Conservation (phyloP, 2,329 filamentous ascomycete genomes). For the Fusarium solani-melongenae region DNA sequence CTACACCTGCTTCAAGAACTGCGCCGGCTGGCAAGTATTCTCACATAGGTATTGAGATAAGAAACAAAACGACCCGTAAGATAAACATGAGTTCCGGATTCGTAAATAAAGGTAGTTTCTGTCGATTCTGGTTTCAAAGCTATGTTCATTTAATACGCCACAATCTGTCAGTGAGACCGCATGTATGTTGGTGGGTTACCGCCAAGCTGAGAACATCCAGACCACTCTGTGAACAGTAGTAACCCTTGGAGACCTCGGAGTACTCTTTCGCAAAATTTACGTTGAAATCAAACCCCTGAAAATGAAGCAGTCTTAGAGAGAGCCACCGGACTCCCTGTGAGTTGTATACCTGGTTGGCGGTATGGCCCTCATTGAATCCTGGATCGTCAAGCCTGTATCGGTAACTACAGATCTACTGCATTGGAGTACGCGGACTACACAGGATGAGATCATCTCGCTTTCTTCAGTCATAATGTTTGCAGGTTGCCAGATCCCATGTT, state of each 20-base stretch:
- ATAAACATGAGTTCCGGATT: background rate
- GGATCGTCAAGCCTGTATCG: background rate
- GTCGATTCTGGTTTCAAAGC: background rate
- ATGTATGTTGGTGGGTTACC: background rate
- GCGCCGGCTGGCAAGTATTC: too few species aligned
- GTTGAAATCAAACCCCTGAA: too few species aligned
- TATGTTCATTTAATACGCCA: background rate
- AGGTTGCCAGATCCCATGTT: background rate
- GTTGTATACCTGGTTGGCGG: background rate
- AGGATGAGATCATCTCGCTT: background rate
- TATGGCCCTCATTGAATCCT: background rate
- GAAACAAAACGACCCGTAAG: background rate
- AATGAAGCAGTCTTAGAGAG: background rate
- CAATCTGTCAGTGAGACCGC: background rate
- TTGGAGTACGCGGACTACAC: background rate
- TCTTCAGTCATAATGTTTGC: background rate
- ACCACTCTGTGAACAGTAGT: background rate
- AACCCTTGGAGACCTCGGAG: background rate
- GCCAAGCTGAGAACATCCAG: background rate
- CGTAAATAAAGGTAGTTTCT: background rate
- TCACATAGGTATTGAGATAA: background rate
- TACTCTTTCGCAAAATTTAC: too few species aligned
- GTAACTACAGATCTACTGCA: background rate
- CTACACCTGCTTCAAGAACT: too few species aligned
- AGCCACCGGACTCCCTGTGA: background rate